Percentiles rank a stretch among this genome's conserved stretches.
Conservation (phyloP, 192 early-diverging fungal genomes). For the Coemansia sp. region DNA sequence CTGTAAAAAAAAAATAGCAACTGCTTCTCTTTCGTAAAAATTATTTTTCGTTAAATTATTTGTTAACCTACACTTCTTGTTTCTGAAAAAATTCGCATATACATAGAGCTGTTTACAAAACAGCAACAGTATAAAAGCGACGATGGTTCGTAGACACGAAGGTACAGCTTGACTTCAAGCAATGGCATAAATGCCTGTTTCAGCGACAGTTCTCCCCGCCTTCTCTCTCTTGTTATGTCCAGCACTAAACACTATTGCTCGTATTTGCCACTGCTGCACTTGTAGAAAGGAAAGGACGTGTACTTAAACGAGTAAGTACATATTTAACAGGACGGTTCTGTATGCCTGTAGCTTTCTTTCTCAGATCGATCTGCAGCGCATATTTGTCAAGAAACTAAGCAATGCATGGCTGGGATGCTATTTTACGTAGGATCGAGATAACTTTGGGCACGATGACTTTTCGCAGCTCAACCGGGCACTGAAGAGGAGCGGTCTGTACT, state of each 20-base stretch:
- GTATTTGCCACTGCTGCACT: not conserved
- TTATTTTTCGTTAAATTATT: too few species aligned
- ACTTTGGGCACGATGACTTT: conserved; percentile 31
- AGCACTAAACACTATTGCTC: too few species aligned
- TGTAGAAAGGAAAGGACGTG: conserved; percentile 7
- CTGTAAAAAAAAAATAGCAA: too few species aligned
- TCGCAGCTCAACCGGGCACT: conserved; percentile 59
- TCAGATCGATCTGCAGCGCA: too few species aligned
- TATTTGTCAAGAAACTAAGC: too few species aligned
- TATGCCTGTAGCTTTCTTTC: too few species aligned
- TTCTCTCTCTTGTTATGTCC: too few species aligned
- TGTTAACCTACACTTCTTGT: too few species aligned
- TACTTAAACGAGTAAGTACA: conserved; percentile 1
- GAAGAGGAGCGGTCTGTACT: conserved; percentile 56
- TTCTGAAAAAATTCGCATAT: not conserved
- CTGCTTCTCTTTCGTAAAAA: not conserved
- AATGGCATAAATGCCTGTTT: not conserved
- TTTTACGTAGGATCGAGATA: conserved; percentile 3
- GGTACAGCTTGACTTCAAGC: not conserved
- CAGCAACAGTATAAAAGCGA: not conserved
- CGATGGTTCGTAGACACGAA: not conserved
- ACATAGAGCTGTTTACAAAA: not conserved
- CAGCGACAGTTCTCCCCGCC: too few species aligned
- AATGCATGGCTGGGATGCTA: not conserved
- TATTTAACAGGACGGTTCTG: not conserved